Evolutionary conservation across 768 basidiomycete species (phyloP).

Genomic region (Auricularia heimuer): DNA sequence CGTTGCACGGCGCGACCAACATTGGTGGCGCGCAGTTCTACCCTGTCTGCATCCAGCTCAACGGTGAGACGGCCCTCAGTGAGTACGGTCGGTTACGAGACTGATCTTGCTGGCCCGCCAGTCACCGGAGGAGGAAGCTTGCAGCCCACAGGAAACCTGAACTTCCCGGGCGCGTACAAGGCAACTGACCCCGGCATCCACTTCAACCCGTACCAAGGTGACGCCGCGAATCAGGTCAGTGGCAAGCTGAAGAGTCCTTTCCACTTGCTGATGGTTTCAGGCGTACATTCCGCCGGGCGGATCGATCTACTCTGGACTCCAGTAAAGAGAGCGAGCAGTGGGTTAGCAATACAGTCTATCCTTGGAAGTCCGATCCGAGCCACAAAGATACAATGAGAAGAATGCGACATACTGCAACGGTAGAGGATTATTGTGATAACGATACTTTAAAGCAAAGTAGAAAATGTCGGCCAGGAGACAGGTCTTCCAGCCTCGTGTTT

Average conservation of each 20-base stretch:
- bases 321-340: neutral
- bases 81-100: neutral
- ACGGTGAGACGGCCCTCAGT: neutral
- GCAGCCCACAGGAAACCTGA: neutral
- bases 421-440: no score
- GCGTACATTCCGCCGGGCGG: neutral
- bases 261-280: neutral
- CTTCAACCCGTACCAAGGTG: constrained; percentile 3
- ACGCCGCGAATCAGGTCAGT: neutral
- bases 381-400: no score
- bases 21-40: constrained; percentile 14
- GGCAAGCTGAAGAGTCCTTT: neutral
- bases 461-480: no score
- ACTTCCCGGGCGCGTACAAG: constrained; percentile 14
- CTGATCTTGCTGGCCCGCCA: neutral
- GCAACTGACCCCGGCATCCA: constrained; percentile 13
- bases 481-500: no score
- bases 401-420: no score
- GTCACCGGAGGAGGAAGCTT: constrained; percentile 3
- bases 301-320: neutral
- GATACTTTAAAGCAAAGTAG: no score
- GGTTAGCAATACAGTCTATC: no score
- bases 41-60: constrained; percentile 12
- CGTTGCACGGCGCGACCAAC: constrained; percentile 1
- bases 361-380: no score